phyloP scores from a whole-genome alignment of 2,329 filamentous ascomycete species.

The Aspergillus ochraceus region DNA sequence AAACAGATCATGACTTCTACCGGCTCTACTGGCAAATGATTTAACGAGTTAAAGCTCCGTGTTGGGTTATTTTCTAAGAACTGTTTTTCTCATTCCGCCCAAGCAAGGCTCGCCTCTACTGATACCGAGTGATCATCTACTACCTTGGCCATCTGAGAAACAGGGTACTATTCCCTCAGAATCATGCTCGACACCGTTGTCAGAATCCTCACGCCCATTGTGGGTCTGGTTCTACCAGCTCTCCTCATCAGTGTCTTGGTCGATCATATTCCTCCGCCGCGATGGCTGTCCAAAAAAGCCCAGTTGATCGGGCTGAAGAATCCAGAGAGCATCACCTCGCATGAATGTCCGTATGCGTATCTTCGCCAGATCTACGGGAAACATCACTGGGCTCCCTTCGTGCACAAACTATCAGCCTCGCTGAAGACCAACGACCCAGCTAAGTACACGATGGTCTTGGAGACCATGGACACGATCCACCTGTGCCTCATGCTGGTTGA shows the following conservation, averaged over 20 bases:
- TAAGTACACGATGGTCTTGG: conserved; percentile 20
- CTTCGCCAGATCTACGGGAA: conserved; percentile 22
- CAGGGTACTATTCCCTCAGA: no score
- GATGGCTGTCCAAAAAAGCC: conserved; percentile 15
- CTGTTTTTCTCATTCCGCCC: no score
- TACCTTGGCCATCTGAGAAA: no score
- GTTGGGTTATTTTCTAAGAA: no score
- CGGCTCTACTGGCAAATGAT: no score
- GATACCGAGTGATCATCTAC: no score
- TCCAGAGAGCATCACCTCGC: conserved; percentile 13
- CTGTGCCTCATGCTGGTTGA: conserved; percentile 26
- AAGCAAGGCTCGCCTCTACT: no score
- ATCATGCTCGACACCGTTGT: neutral
- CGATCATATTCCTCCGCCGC: conserved; percentile 12
- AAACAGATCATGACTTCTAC: no score
- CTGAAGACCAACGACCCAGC: conserved; percentile 14
- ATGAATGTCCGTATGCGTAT: conserved; percentile 22
- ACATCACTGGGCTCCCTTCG: conserved; percentile 22
- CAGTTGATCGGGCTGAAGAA: conserved; percentile 18
- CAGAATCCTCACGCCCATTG: conserved; percentile 1
- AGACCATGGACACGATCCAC: conserved; percentile 27
- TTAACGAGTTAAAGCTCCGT: no score
- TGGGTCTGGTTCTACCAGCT: neutral
- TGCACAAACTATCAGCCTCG: conserved; percentile 18
- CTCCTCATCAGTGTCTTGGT: conserved; percentile 6